Percentiles rank a stretch among this genome's conserved stretches.
Conservation (phyloP, 2,329 filamentous ascomycete genomes). For the Apiospora pterosperma region DNA sequence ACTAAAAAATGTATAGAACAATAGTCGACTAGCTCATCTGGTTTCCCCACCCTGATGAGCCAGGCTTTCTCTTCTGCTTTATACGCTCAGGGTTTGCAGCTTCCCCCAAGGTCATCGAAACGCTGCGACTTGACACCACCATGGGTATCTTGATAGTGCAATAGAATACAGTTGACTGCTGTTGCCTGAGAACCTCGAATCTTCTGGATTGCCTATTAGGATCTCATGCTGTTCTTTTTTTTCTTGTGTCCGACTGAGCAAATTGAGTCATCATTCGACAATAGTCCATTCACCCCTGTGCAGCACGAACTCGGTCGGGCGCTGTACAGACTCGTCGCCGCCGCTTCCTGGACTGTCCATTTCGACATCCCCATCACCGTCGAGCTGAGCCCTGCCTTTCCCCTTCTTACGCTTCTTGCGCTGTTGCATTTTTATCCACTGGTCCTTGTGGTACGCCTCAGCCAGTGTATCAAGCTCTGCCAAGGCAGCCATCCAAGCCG, state of each 20-base stretch:
- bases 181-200: neutral
- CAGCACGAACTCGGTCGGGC: neutral
- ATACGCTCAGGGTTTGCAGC: no score
- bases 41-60: neutral
- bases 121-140: no score
- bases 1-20: no score
- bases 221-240: neutral
- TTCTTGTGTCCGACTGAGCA: neutral
- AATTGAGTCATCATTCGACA: neutral
- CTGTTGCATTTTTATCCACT: neutral
- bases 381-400: neutral
- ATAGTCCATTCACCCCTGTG: neutral
- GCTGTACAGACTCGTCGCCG: neutral
- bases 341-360: conserved; percentile 15
- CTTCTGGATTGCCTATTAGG: neutral
- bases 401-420: neutral
- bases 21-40: neutral
- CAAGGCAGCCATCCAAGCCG: conserved; percentile 41
- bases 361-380: conserved; percentile 1
- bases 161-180: neutral
- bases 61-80: neutral
- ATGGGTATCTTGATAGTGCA: neutral
- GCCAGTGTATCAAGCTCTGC: conserved; percentile 26
- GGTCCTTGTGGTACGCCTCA: conserved; percentile 9
- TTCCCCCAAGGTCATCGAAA: neutral